These are phyloP conservation scores for Rhodotorula sp. DNA, from an alignment of 1,284 basidiomycete species.

Conservation along the genomic window DNA sequence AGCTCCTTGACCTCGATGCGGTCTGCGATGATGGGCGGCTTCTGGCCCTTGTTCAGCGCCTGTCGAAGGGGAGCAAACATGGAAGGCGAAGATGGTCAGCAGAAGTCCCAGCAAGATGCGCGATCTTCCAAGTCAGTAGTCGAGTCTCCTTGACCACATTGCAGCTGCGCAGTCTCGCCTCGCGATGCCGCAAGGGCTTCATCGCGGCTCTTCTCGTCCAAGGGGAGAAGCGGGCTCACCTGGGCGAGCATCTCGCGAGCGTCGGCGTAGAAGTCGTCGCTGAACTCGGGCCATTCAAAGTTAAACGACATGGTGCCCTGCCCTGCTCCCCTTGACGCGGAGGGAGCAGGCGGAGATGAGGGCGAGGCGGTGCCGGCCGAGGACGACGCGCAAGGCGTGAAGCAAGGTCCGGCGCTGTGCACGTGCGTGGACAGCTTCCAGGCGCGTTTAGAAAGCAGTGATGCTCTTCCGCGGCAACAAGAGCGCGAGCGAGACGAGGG, in stretches of 20 bases:
- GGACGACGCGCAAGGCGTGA: too few species aligned
- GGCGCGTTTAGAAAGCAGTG: too few species aligned
- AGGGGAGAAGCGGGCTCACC: conserved; percentile 21
- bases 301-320: conserved; percentile 81
- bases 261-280: conserved; percentile 88
- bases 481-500: too few species aligned
- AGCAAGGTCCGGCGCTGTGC: too few species aligned
- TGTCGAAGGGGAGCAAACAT: conserved; percentile 49
- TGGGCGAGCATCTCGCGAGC: conserved; percentile 89
- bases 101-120: neutral
- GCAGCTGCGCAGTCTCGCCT: neutral
- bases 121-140: too few species aligned
- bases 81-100: neutral
- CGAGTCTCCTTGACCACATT: neutral
- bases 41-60: conserved; percentile 94
- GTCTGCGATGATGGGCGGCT: conserved; percentile 96
- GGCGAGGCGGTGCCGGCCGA: neutral
- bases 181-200: too few species aligned
- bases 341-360: neutral
- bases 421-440: too few species aligned
- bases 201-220: neutral
- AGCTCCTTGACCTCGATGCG: conserved; percentile 96
- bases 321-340: too few species aligned
- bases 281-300: conserved; percentile 97
- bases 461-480: too few species aligned